phyloP scores from a whole-genome alignment of 2,329 filamentous ascomycete genomes.

The Aspergillus aculeatus region DNA sequence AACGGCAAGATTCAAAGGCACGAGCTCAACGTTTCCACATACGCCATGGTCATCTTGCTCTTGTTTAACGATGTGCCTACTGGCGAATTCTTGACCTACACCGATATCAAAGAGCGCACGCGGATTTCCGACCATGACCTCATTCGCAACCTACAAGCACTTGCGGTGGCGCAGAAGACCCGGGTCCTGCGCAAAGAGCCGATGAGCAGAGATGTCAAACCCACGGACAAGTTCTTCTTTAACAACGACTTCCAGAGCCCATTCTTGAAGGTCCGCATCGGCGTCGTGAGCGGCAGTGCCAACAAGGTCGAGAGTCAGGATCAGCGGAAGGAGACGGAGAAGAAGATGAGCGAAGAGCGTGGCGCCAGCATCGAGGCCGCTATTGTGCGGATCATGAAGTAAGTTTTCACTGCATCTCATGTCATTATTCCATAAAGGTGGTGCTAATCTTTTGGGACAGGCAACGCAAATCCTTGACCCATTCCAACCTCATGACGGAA shows the following conservation, averaged over 20 bases:
- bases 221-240: conserved; percentile 76
- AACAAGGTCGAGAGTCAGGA: conserved; percentile 79
- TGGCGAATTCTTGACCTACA: conserved; percentile 56
- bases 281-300: conserved; percentile 70
- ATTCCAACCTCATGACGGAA: conserved; percentile 52
- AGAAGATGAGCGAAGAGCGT: conserved; percentile 51
- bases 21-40: conserved; percentile 88
- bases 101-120: conserved; percentile 80
- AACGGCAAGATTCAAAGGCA: conserved; percentile 74
- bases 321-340: conserved; percentile 54
- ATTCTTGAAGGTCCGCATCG: conserved; percentile 83
- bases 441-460: conserved; percentile 26
- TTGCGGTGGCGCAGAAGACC: conserved; percentile 81
- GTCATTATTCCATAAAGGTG: not conserved
- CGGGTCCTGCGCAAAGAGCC: conserved; percentile 79
- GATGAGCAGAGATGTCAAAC: conserved; percentile 71
- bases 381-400: conserved; percentile 56
- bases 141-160: conserved; percentile 72
- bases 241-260: conserved; percentile 80
- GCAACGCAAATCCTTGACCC: conserved; percentile 50
- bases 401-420: conserved; percentile 16
- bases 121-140: conserved; percentile 75
- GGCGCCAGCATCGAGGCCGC: conserved; percentile 53
- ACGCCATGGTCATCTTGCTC: conserved; percentile 84
- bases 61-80: conserved; percentile 77